phyloP scores from a whole-genome alignment of 73 alveolate species.

The Paramecium biaurelia region DNA sequence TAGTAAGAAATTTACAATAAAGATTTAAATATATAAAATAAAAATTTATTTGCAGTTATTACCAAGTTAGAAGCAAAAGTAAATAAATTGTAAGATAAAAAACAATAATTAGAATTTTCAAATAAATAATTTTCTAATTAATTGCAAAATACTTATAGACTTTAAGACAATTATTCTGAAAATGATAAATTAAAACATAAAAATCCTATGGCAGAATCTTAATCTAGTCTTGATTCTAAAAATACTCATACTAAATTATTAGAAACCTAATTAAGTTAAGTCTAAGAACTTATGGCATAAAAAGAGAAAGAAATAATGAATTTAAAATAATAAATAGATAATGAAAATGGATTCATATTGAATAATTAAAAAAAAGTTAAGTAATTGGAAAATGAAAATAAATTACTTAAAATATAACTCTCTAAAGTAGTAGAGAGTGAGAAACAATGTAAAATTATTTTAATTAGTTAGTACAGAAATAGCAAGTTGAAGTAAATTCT shows the following conservation, averaged over 20 bases:
- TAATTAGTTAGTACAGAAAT: background rate
- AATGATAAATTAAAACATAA: background rate
- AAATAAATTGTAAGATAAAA: background rate
- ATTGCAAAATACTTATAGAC: background rate
- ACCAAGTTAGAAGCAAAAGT: conserved; percentile 2
- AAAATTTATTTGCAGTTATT: background rate
- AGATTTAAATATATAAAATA: background rate
- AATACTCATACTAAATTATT: background rate
- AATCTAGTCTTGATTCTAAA: conserved; percentile 6
- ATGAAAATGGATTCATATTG: background rate
- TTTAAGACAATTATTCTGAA: background rate
- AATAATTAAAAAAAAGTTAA: background rate
- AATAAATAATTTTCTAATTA: background rate
- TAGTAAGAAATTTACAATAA: background rate
- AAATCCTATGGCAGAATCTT: background rate
- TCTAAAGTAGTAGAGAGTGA: background rate
- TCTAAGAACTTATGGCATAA: background rate
- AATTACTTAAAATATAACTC: background rate
- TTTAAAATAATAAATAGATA: background rate
- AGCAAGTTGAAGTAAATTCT: background rate
- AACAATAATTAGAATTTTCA: background rate
- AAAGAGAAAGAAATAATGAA: background rate
- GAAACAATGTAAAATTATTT: background rate
- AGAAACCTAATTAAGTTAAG: background rate
- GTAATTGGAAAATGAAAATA: background rate